Conservation (phyloP, 352 stramenopile species). For the Phytophthora tentaculata region DNA sequence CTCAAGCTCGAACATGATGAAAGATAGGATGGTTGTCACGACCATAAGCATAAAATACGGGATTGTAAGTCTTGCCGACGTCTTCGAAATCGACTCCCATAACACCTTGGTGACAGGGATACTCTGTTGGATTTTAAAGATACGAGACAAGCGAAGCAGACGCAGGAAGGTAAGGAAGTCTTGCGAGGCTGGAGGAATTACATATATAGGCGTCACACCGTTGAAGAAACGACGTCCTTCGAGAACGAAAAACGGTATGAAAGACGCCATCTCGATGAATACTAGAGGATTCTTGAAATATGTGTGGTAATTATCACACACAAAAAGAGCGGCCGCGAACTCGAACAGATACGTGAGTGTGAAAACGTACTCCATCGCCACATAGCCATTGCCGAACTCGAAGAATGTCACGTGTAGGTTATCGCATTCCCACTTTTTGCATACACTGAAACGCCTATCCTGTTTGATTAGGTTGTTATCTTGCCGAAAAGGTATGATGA, state of each 20-base stretch:
- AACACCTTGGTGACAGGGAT: conserved; percentile 82
- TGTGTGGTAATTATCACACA: conserved; percentile 43
- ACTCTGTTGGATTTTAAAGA: conserved; percentile 83
- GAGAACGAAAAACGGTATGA: conserved; percentile 72
- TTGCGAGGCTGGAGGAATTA: conserved; percentile 67
- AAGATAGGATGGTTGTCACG: conserved; percentile 74
- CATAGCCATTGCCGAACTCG: conserved; percentile 63
- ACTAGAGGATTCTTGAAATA: conserved; percentile 78
- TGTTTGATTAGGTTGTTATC: conserved; percentile 44
- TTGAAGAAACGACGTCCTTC: conserved; percentile 50
- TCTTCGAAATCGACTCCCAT: conserved; percentile 86
- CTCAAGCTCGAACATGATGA: conserved; percentile 84
- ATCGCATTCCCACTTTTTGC: conserved; percentile 82
- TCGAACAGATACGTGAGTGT: conserved; percentile 71
- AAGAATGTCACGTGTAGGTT: conserved; percentile 77
- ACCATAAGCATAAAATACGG: conserved; percentile 85
- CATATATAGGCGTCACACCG: conserved; percentile 55
- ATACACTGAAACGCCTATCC: conserved; percentile 57
- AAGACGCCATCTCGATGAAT: conserved; percentile 69
- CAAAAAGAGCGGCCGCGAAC: conserved; percentile 45
- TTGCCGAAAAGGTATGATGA: conserved; percentile 59
- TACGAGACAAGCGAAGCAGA: conserved; percentile 64
- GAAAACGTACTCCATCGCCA: conserved; percentile 72
- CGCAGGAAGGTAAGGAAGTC: conserved; percentile 69
- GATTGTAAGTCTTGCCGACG: conserved; percentile 72